Conservation (phyloP, 1,284 basidiomycete genomes). For the Chiua sp. region DNA sequence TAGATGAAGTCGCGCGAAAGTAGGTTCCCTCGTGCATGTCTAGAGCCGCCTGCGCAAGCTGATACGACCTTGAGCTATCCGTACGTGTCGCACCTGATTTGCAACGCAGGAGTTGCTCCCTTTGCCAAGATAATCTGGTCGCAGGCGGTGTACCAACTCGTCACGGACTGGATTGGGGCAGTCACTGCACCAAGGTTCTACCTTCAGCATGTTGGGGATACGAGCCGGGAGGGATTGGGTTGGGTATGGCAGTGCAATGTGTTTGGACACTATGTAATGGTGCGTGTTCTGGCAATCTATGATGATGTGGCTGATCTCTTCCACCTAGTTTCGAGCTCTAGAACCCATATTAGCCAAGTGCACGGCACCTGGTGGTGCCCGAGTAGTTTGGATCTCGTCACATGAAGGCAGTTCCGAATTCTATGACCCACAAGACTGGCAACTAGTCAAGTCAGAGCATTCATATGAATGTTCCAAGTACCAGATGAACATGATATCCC, state of each 20-base stretch:
- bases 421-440: conserved; percentile 74
- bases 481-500: conserved; percentile 75
- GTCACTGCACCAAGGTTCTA: conserved; percentile 69
- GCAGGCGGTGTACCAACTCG: conserved; percentile 54
- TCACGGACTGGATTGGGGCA: conserved; percentile 50
- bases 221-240: conserved; percentile 76
- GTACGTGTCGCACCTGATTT: conserved; percentile 82
- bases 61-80: conserved; percentile 60
- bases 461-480: conserved; percentile 84
- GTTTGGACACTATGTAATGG: conserved; percentile 83
- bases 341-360: conserved; percentile 54
- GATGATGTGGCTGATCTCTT: conserved; percentile 13
- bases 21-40: conserved; percentile 40
- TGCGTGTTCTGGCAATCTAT: conserved; percentile 44
- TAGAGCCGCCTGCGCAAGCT: conserved; percentile 1
- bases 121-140: conserved; percentile 67
- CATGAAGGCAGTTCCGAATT: conserved; percentile 61
- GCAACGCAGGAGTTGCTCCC: conserved; percentile 81
- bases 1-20: conserved; percentile 59
- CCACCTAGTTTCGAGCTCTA: conserved; percentile 62
- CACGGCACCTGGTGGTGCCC: conserved; percentile 48
- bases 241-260: conserved; percentile 88
- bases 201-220: conserved; percentile 63
- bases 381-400: conserved; percentile 86
- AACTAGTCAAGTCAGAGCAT: conserved; percentile 63